Conservation (phyloP, 108 stramenopile genomes). For the Hondaea fermentalgiana region DNA sequence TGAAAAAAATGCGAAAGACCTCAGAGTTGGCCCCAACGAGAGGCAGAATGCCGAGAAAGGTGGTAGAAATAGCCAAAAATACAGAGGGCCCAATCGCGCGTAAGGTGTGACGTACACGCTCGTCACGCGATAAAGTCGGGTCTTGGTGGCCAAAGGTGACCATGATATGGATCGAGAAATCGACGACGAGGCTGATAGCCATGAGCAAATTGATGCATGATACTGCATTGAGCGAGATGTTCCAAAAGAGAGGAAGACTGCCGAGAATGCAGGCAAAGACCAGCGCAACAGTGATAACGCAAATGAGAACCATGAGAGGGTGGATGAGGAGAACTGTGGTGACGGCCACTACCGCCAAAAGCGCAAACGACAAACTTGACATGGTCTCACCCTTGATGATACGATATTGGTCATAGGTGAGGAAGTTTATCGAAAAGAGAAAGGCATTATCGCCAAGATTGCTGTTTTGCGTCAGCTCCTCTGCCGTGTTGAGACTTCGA, state of each 20-base stretch:
- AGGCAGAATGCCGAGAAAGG: neutral
- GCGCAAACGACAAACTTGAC: neutral
- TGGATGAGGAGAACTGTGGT: neutral
- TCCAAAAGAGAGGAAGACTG: neutral
- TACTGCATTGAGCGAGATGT: neutral
- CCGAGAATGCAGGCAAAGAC: neutral
- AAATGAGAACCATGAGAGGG: neutral
- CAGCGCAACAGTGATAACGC: neutral
- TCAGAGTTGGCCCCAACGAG: neutral
- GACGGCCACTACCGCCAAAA: neutral
- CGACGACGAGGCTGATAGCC: conserved; percentile 9
- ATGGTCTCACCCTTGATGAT: neutral
- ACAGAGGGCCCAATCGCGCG: neutral
- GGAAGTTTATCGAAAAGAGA: neutral
- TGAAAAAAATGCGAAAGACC: neutral
- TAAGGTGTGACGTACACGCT: neutral
- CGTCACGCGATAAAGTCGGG: neutral
- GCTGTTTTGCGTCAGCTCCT: neutral
- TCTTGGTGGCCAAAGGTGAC: neutral
- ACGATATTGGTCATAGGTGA: neutral
- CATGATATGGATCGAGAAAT: neutral
- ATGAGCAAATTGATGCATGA: neutral
- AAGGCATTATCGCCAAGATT: neutral
- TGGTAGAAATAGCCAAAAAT: neutral
- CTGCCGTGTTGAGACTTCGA: neutral